Conservation (phyloP, 148 eudicot species). For the Vaccinium myrtillus region DNA sequence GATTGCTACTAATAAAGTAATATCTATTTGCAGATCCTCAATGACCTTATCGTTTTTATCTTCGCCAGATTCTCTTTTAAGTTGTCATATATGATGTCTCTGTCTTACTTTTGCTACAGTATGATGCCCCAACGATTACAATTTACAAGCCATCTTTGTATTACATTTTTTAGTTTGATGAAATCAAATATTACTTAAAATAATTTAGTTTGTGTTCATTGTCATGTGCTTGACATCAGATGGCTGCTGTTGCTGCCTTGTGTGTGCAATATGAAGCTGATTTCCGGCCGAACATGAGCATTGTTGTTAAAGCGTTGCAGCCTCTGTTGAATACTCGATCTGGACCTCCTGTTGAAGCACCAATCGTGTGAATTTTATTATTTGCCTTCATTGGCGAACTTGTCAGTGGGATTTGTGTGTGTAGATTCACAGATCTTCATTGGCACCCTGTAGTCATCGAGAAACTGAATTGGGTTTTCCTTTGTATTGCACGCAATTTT, state of each 20-base stretch:
- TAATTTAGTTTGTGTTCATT: not conserved
- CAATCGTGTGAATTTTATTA: constrained; percentile 24
- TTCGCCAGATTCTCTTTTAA: not conserved
- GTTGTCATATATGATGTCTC: not conserved
- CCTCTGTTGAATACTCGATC: constrained; percentile 66
- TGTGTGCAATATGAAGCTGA: constrained; percentile 87
- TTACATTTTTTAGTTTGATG: constrained; percentile 5
- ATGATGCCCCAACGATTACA: not conserved
- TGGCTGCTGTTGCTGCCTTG: constrained; percentile 89
- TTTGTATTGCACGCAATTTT: not conserved
- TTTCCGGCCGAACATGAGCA: constrained; percentile 82
- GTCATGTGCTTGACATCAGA: constrained; percentile 36
- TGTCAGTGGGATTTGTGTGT: constrained; percentile 12
- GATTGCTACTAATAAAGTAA: not conserved
- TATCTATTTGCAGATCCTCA: not conserved
- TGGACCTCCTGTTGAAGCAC: constrained; percentile 42
- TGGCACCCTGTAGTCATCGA: constrained; percentile 2
- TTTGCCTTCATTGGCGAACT: constrained; percentile 13
- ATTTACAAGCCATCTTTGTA: not conserved
- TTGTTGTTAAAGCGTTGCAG: constrained; percentile 78
- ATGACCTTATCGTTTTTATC: not conserved
- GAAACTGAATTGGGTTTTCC: not conserved
- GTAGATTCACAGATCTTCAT: not conserved
- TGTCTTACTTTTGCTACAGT: not conserved
- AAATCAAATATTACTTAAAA: not conserved